A percentile compares a stretch with the other conserved stretches of the same genome.
phyloP scores from a whole-genome alignment of 2,329 filamentous ascomycete genomes.

The Clathrospora elynae region DNA sequence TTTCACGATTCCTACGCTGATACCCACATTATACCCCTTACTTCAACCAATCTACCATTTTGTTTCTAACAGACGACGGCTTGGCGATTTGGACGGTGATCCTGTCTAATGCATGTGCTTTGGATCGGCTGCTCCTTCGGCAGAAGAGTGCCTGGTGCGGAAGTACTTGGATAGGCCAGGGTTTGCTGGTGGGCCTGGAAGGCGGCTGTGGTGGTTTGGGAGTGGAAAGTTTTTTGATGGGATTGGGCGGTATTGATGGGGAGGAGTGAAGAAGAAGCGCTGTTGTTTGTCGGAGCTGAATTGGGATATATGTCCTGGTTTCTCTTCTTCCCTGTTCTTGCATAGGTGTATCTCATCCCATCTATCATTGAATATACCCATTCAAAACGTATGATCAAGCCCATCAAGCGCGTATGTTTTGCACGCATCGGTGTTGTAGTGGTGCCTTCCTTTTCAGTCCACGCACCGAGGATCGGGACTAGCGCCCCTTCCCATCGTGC shows the following conservation, averaged over 20 bases:
- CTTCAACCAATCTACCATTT: conserved; percentile 45
- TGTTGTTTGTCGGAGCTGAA: conserved; percentile 39
- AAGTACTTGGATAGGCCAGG: conserved; percentile 34
- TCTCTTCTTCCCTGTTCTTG: conserved; percentile 19
- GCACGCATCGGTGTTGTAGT: neutral
- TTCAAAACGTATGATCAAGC: conserved; percentile 5
- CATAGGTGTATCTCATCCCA: conserved; percentile 24
- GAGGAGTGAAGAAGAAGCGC: conserved; percentile 29
- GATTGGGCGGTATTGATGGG: conserved; percentile 31
- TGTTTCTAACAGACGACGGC: conserved; percentile 44
- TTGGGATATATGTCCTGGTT: conserved; percentile 26
- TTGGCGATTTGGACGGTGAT: conserved; percentile 43
- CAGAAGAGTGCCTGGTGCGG: conserved; percentile 12
- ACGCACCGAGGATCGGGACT: conserved; percentile 24
- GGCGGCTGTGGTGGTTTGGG: conserved; percentile 43
- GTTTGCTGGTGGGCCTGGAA: conserved; percentile 35
- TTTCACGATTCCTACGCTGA: conserved; percentile 52
- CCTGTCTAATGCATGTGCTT: conserved; percentile 23
- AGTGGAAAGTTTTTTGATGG: conserved; percentile 32
- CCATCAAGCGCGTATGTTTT: neutral
- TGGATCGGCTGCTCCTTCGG: conserved; percentile 10
- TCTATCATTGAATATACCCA: conserved; percentile 24
- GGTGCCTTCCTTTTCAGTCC: conserved; percentile 22
- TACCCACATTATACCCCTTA: conserved; percentile 51
- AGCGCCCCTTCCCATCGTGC: conserved; percentile 18